Evolutionary conservation across 225 moss, liverwort and hornwort genomes (phyloP).

Genomic region (Rhytidiadelphus loreus): DNA sequence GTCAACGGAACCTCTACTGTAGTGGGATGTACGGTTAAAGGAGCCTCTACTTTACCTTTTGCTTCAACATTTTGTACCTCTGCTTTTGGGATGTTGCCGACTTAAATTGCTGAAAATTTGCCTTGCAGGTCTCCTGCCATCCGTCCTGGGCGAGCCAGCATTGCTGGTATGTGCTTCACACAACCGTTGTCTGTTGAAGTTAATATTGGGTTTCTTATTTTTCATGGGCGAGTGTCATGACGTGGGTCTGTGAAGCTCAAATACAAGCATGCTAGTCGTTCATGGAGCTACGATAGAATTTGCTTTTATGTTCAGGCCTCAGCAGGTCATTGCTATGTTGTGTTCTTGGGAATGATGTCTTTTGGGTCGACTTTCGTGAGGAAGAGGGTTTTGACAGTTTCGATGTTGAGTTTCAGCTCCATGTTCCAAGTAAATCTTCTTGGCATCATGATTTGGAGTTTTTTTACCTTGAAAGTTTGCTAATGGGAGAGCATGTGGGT

Average conservation of each 20-base stretch:
- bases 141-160: neutral
- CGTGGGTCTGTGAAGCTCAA: neutral
- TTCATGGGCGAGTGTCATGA: neutral
- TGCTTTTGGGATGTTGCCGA: neutral
- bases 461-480: fast-evolving
- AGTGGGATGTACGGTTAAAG: neutral
- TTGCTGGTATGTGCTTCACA: too few relatives aligned
- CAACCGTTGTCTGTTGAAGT: too few relatives aligned
- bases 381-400: neutral
- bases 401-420: too few relatives aligned
- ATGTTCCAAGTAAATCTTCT: too few relatives aligned
- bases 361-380: neutral
- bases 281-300: neutral
- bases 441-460: neutral
- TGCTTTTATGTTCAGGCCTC: too few relatives aligned
- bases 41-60: neutral
- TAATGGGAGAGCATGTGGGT: neutral
- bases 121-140: too few relatives aligned
- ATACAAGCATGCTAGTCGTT: too few relatives aligned
- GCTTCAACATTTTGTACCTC: neutral
- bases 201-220: neutral
- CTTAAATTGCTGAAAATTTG: neutral
- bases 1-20: neutral
- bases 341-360: neutral
- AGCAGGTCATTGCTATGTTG: too few relatives aligned